phyloP scores from a whole-genome alignment of 2,329 filamentous ascomycete species.

The Venturia pyrina region DNA sequence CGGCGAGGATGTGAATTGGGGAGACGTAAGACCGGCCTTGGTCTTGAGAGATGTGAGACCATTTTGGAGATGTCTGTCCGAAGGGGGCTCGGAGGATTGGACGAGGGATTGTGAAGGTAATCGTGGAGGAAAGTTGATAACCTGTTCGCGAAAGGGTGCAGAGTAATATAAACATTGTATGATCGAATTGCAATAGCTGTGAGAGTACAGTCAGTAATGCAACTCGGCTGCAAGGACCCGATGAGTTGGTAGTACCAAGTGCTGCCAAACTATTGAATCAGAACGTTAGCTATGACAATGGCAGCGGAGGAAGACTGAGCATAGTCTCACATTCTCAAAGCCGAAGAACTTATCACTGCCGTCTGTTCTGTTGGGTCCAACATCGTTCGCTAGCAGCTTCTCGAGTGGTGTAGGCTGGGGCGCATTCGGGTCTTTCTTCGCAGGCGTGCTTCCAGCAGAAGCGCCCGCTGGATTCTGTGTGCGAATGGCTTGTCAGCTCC shows the following conservation, averaged over 20 bases:
- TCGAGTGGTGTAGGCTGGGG: constrained; percentile 50
- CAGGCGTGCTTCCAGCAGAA: constrained; percentile 31
- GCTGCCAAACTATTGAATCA: constrained; percentile 9
- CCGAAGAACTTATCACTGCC: constrained; percentile 98
- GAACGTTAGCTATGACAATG: constrained; percentile 47
- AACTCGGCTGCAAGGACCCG: constrained; percentile 1
- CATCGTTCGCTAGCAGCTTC: constrained; percentile 73
- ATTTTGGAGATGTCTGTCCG: background rate
- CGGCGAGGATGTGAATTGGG: background rate
- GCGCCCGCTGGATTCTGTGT: constrained; percentile 5
- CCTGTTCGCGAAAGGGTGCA: constrained; percentile 82
- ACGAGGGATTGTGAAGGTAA: constrained; percentile 62
- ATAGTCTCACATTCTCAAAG: constrained; percentile 77
- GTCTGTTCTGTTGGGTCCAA: constrained; percentile 70
- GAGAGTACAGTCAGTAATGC: background rate
- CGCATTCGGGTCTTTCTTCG: constrained; percentile 51
- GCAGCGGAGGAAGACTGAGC: constrained; percentile 14
- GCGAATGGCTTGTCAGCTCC: background rate
- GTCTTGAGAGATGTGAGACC: constrained; percentile 23
- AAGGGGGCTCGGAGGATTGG: constrained; percentile 24
- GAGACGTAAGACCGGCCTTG: constrained; percentile 17
- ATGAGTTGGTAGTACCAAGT: constrained; percentile 6
- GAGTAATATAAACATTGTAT: constrained; percentile 96
- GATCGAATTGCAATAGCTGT: constrained; percentile 96
- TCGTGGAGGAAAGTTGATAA: constrained; percentile 77